These are phyloP conservation scores for Hypericum perforatum DNA, from an alignment of 345 rosid species.

Conservation along the genomic window DNA sequence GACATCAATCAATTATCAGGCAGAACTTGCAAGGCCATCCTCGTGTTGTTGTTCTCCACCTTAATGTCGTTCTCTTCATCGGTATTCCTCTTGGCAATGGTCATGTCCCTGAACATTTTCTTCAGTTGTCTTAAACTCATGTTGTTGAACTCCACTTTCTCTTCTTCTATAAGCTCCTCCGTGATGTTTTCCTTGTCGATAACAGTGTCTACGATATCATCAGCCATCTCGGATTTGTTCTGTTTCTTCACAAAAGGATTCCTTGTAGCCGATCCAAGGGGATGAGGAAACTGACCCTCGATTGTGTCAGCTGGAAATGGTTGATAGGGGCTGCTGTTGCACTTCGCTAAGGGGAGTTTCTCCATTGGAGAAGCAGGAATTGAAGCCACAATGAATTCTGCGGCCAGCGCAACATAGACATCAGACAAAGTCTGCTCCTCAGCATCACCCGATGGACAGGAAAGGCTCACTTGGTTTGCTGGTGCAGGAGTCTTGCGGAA, in stretches of 20 bases:
- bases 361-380: background rate
- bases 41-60: constrained; percentile 12
- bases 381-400: too few species aligned
- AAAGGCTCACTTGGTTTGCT: too few species aligned
- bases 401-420: too few species aligned
- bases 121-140: constrained; percentile 38
- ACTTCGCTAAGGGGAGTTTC: background rate
- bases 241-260: constrained; percentile 3
- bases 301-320: background rate
- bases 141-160: constrained; percentile 3
- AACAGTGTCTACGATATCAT: background rate
- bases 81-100: constrained; percentile 12
- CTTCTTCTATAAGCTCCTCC: constrained; percentile 9
- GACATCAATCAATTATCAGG: constrained; percentile 8
- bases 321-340: background rate
- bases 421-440: too few species aligned
- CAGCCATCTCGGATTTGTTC: constrained; percentile 13
- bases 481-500: too few species aligned
- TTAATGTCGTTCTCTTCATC: constrained; percentile 4
- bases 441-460: too few species aligned
- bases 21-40: constrained; percentile 24
- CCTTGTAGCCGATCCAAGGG: constrained; percentile 8
- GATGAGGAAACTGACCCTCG: constrained; percentile 17
- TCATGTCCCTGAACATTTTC: constrained; percentile 28
- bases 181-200: constrained; percentile 33